phyloP scores from a whole-genome alignment of 805 yeast genomes.

The Cyberlindnera nakhonratchasimensis region DNA sequence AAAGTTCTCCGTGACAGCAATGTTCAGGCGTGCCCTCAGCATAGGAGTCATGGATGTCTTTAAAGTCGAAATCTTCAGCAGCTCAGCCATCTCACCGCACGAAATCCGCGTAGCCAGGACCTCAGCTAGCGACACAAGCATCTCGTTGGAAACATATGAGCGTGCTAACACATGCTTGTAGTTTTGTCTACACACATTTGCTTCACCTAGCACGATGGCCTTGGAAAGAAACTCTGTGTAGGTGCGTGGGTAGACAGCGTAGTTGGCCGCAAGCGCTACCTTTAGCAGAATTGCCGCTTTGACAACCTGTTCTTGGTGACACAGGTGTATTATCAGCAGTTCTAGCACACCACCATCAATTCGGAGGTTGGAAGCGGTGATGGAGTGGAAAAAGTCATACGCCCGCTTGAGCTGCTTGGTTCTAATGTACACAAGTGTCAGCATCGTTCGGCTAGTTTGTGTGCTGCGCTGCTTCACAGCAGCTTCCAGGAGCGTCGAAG shows the following conservation, averaged over 20 bases:
- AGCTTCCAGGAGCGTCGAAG: too few species aligned
- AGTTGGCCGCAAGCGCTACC: slow-evolving; percentile 1
- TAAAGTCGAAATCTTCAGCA: slow-evolving; percentile 5
- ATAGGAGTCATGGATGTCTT: slow-evolving; percentile 7
- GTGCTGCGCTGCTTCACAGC: not conserved
- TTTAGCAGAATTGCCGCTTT: slow-evolving; percentile 10
- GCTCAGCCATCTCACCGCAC: slow-evolving; percentile 11
- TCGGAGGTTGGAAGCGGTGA: not conserved
- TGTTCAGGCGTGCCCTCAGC: slow-evolving; percentile 6
- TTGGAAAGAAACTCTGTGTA: slow-evolving; percentile 10
- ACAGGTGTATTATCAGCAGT: slow-evolving; percentile 13
- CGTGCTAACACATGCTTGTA: slow-evolving; percentile 8
- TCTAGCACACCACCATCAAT: slow-evolving; percentile 14
- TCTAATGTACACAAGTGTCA: slow-evolving; percentile 12
- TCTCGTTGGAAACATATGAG: slow-evolving; percentile 17
- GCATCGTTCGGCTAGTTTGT: slow-evolving; percentile 3
- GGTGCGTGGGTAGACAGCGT: slow-evolving; percentile 18
- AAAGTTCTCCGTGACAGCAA: slow-evolving; percentile 11
- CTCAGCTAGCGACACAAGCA: slow-evolving; percentile 16
- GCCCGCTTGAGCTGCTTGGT: slow-evolving; percentile 10
- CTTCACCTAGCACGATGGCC: slow-evolving; percentile 11
- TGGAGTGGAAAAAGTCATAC: slow-evolving; percentile 1
- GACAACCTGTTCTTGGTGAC: slow-evolving; percentile 7
- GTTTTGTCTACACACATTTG: slow-evolving; percentile 3
- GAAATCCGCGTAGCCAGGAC: slow-evolving; percentile 5